Percentiles rank a stretch among this genome's conserved stretches.
phyloP scores from a whole-genome alignment of 192 early-diverging fungal genomes.

The Backusella liffmaniae region DNA sequence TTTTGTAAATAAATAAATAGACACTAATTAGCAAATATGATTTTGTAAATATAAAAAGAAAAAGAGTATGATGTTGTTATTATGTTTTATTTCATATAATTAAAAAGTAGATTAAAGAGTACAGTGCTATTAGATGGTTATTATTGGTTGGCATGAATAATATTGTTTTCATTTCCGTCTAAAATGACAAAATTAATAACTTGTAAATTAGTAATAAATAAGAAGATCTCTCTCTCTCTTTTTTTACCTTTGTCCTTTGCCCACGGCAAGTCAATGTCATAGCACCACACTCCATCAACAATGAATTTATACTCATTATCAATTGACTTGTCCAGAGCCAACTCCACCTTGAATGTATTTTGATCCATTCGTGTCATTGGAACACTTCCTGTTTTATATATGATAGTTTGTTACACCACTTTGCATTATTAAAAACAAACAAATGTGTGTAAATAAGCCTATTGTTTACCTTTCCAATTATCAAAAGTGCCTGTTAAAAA shows the following conservation, averaged over 20 bases:
- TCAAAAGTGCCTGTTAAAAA: slow-evolving; percentile 43
- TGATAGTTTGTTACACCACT: background rate
- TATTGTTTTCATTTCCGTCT: slow-evolving; percentile 34
- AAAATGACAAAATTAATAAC: background rate
- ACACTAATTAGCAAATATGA: background rate
- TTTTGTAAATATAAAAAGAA: background rate
- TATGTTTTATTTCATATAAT: background rate
- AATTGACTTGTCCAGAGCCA: slow-evolving; percentile 20
- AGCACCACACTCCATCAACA: slow-evolving; percentile 41
- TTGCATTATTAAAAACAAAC: slow-evolving; percentile 1
- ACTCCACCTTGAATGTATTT: slow-evolving; percentile 1
- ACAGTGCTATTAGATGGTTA: background rate
- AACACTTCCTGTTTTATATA: slow-evolving; percentile 7
- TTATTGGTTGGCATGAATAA: slow-evolving; percentile 16
- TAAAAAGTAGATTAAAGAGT: background rate
- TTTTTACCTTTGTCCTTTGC: slow-evolving; percentile 20
- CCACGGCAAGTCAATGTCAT: slow-evolving; percentile 32
- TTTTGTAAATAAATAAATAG: slow-evolving; percentile 9
- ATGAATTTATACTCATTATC: slow-evolving; percentile 40
- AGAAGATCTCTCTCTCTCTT: background rate
- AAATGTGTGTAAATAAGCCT: background rate
- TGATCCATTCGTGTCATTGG: slow-evolving; percentile 12
- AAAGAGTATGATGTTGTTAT: background rate
- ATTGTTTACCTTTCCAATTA: slow-evolving; percentile 36
- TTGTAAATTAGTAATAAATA: background rate